phyloP scores from a whole-genome alignment of 2,329 filamentous ascomycete genomes.

The Verticillium zaregamsianum region DNA sequence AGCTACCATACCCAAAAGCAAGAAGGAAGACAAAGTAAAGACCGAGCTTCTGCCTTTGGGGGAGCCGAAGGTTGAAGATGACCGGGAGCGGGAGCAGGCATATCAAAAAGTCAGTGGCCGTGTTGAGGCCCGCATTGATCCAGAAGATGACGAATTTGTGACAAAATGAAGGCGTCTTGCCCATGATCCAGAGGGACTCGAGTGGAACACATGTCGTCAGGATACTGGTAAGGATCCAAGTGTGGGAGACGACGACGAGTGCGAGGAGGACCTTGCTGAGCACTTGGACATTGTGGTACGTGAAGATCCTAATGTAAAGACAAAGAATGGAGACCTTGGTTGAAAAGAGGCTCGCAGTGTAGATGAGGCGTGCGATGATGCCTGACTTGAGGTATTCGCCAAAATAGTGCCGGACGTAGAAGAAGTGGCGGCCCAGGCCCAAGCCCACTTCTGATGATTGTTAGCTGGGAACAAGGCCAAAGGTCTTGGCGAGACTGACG shows the following conservation, averaged over 20 bases:
- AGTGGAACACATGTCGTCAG: slow-evolving; percentile 17
- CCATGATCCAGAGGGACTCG: slow-evolving; percentile 10
- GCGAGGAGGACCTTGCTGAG: slow-evolving; percentile 15
- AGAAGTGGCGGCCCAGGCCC: slow-evolving; percentile 9
- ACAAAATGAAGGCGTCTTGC: slow-evolving; percentile 10
- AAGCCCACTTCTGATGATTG: slow-evolving; percentile 7
- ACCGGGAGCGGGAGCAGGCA: slow-evolving; percentile 34
- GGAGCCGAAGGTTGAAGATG: slow-evolving; percentile 37
- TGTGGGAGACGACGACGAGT: slow-evolving; percentile 13
- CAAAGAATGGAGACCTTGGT: slow-evolving; percentile 18
- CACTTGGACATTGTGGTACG: slow-evolving; percentile 18
- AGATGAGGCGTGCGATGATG: slow-evolving; percentile 11
- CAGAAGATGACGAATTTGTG: slow-evolving; percentile 17
- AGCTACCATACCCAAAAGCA: slow-evolving; percentile 27
- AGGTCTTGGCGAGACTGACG: not conserved
- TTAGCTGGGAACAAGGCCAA: not conserved
- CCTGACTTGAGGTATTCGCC: slow-evolving; percentile 7
- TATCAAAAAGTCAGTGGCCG: slow-evolving; percentile 20
- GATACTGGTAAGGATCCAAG: slow-evolving; percentile 16
- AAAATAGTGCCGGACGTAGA: slow-evolving; percentile 1
- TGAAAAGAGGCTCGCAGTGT: slow-evolving; percentile 13
- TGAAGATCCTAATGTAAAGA: slow-evolving; percentile 19
- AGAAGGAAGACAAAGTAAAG: slow-evolving; percentile 33
- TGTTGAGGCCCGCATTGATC: slow-evolving; percentile 17
- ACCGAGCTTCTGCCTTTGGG: slow-evolving; percentile 34